phyloP scores from a whole-genome alignment of 352 stramenopile species.

The Blastocystis sp. region DNA sequence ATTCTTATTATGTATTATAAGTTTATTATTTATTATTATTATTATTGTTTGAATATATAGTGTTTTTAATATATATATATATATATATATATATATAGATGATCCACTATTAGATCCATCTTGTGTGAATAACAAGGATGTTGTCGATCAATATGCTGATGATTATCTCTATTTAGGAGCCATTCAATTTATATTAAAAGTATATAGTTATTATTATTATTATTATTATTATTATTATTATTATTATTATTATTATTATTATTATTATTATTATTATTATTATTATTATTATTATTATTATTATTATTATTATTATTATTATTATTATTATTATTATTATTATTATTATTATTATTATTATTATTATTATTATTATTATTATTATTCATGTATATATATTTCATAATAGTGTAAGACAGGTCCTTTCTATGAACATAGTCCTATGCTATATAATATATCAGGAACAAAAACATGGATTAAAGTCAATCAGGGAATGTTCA shows the following conservation, averaged over 20 bases:
- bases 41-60: too few species aligned
- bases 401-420: conserved; percentile 13
- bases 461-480: conserved; percentile 28
- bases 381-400: too few species aligned
- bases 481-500: conserved; percentile 32
- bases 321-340: conserved; percentile 44
- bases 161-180: conserved; percentile 74
- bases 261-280: conserved; percentile 48
- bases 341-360: conserved; percentile 53
- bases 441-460: conserved; percentile 34
- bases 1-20: conserved; percentile 47
- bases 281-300: conserved; percentile 47
- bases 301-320: conserved; percentile 51
- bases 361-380: conserved; percentile 43
- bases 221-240: not conserved
- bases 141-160: conserved; percentile 50
- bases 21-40: too few species aligned
- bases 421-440: conserved; percentile 32
- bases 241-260: conserved; percentile 49
- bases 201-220: conserved; percentile 60
- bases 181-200: conserved; percentile 67
- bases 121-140: conserved; percentile 53
- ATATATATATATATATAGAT: too few species aligned
- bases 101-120: conserved; percentile 47
- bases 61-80: too few species aligned